Evolutionary conservation across 371 early-diverging fungal genomes (phyloP).

Genomic region (Apophysomyces variabilis): DNA sequence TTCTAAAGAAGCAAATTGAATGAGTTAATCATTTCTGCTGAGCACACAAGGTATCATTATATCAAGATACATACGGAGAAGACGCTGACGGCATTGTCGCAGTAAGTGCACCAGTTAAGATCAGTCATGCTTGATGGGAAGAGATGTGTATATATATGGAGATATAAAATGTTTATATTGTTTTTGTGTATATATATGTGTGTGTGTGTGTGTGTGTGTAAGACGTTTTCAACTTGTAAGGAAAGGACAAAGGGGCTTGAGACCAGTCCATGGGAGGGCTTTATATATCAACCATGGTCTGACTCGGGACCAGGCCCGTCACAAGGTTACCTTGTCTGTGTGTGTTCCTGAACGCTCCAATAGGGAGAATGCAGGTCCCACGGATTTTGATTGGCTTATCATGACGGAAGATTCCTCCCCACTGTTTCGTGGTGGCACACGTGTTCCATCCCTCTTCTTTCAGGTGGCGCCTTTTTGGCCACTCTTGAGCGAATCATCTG

Average conservation of each 20-base stretch:
- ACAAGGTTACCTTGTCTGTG: slow-evolving; percentile 13
- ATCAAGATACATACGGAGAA: slow-evolving; percentile 9
- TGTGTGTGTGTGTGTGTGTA: neutral
- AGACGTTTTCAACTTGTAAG: neutral
- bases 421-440: slow-evolving; percentile 14
- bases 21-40: neutral
- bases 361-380: slow-evolving; percentile 9
- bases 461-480: slow-evolving; percentile 18
- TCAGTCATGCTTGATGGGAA: neutral
- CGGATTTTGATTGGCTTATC: slow-evolving; percentile 15
- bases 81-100: slow-evolving; percentile 40
- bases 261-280: neutral
- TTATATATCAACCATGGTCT: neutral
- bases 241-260: neutral
- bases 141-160: too few relatives aligned
- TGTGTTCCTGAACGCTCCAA: slow-evolving; percentile 9
- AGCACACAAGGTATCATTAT: too few relatives aligned
- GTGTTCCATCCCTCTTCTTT: slow-evolving; percentile 8
- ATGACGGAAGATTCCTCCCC: slow-evolving; percentile 17
- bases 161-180: too few relatives aligned
- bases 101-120: slow-evolving; percentile 47
- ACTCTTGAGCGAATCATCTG: slow-evolving; percentile 13
- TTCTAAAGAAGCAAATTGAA: slow-evolving; percentile 21
- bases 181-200: too few relatives aligned
- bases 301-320: slow-evolving; percentile 11